phyloP scores from a whole-genome alignment of 352 stramenopile species.

The Globisporangium yorkense region DNA sequence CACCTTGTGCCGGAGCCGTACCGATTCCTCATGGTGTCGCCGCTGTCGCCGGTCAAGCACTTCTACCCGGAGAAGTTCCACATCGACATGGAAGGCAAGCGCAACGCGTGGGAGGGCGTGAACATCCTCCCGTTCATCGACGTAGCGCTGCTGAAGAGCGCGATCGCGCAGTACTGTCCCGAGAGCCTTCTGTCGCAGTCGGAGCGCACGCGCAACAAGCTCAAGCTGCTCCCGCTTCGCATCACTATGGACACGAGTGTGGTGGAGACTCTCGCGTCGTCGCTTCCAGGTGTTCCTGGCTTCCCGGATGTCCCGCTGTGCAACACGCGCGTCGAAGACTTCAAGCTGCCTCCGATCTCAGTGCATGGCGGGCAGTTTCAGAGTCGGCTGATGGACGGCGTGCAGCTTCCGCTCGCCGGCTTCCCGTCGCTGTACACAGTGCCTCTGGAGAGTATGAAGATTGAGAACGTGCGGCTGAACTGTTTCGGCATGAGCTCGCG shows the following conservation, averaged over 20 bases:
- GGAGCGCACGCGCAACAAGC: constrained; percentile 89
- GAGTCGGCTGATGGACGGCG: constrained; percentile 65
- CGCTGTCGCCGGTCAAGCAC: constrained; percentile 94
- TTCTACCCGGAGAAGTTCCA: constrained; percentile 89
- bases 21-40: constrained; percentile 93
- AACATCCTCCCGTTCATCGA: constrained; percentile 99
- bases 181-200: constrained; percentile 84
- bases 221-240: constrained; percentile 60
- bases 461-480: constrained; percentile 86
- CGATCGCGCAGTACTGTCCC: constrained; percentile 91
- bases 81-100: constrained; percentile 86
- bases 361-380: constrained; percentile 52
- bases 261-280: constrained; percentile 66
- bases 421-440: constrained; percentile 76
- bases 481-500: constrained; percentile 91
- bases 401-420: constrained; percentile 64
- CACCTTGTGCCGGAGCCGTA: constrained; percentile 93
- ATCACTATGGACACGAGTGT: constrained; percentile 83
- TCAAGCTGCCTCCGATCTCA: constrained; percentile 40
- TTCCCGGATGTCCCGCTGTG: constrained; percentile 66
- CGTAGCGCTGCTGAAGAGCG: constrained; percentile 83
- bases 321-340: constrained; percentile 58
- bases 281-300: constrained; percentile 44
- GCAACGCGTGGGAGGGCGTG: constrained; percentile 98
- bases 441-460: constrained; percentile 39